Conservation (phyloP, 2,329 filamentous ascomycete species). For the Talaromyces islandicus region DNA sequence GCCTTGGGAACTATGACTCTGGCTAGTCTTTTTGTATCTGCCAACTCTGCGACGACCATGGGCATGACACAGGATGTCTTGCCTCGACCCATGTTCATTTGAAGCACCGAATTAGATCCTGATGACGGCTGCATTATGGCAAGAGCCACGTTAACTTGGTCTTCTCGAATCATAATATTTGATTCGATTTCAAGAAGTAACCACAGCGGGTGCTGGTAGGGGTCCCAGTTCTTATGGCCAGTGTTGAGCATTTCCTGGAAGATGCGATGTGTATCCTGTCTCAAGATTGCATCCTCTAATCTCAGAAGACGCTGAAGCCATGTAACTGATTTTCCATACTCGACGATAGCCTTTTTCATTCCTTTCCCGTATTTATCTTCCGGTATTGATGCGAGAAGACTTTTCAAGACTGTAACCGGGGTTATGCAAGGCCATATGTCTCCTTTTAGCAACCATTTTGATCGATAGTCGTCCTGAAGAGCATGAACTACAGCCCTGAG, state of each 20-base stretch:
- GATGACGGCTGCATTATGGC: constrained; percentile 53
- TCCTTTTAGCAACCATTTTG: not conserved
- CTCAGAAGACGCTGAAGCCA: constrained; percentile 40
- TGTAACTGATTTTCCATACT: constrained; percentile 36
- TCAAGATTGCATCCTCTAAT: constrained; percentile 31
- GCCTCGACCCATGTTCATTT: constrained; percentile 59
- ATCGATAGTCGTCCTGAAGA: not conserved
- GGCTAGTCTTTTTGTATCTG: constrained; percentile 45
- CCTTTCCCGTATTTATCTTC: constrained; percentile 20
- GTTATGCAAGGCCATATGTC: constrained; percentile 39
- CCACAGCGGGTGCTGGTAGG: constrained; percentile 53
- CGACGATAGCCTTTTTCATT: constrained; percentile 33
- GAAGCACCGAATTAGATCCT: constrained; percentile 53
- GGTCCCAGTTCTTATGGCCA: constrained; percentile 55
- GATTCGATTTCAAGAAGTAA: constrained; percentile 62
- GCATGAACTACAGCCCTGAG: not conserved
- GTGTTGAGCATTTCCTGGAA: constrained; percentile 40
- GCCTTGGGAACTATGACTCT: constrained; percentile 58
- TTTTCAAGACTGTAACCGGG: constrained; percentile 35
- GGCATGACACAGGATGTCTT: constrained; percentile 67
- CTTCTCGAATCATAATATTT: constrained; percentile 55
- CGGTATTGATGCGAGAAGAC: constrained; percentile 35
- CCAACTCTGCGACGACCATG: constrained; percentile 52
- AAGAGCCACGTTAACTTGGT: constrained; percentile 57
- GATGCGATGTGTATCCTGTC: constrained; percentile 23